phyloP scores from a whole-genome alignment of 345 rosid genomes.

The Erysimum cheiranthoides region DNA sequence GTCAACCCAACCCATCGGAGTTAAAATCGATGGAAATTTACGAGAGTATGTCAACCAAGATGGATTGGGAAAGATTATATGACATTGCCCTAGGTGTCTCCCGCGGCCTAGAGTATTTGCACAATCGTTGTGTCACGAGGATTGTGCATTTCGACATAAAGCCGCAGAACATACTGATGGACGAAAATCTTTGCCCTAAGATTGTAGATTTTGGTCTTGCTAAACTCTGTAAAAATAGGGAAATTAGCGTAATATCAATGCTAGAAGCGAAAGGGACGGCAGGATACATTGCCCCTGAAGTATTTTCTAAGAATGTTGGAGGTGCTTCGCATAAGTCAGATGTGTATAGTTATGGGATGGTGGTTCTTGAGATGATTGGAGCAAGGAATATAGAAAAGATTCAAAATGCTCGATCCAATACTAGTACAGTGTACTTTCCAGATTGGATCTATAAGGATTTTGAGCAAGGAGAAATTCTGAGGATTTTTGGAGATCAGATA shows the following conservation, averaged over 20 bases:
- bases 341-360: constrained; percentile 60
- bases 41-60: not conserved
- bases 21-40: constrained; percentile 49
- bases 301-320: constrained; percentile 43
- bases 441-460: constrained; percentile 30
- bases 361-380: constrained; percentile 52
- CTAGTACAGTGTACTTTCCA: constrained; percentile 31
- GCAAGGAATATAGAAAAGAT: constrained; percentile 27
- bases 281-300: constrained; percentile 58
- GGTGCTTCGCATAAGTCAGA: constrained; percentile 51
- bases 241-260: constrained; percentile 49
- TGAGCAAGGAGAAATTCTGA: not conserved
- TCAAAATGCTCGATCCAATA: not conserved
- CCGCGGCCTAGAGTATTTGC: constrained; percentile 57
- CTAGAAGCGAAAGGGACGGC: constrained; percentile 45
- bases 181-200: constrained; percentile 47
- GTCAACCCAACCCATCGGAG: too few species aligned
- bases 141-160: constrained; percentile 60
- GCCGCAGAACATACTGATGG: constrained; percentile 56
- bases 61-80: constrained; percentile 40
- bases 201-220: constrained; percentile 63
- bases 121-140: constrained; percentile 53
- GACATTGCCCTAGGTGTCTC: constrained; percentile 48
- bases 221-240: constrained; percentile 43
- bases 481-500: not conserved